These are phyloP conservation scores for Wickerhamiella qilinensis DNA, from an alignment of 805 yeast species.

Conservation along the genomic window DNA sequence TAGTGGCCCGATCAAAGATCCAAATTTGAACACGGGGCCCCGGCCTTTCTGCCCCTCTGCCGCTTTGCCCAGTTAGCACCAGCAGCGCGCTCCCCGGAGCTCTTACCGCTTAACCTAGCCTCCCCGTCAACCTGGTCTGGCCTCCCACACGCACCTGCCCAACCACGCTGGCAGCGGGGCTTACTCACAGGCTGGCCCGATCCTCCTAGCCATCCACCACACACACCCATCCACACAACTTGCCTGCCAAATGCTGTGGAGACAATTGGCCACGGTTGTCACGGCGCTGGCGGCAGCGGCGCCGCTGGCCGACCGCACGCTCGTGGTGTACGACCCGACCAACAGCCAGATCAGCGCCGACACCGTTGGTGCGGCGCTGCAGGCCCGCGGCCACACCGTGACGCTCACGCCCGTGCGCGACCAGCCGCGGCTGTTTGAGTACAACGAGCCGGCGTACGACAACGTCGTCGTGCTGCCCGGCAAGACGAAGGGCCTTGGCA, in stretches of 20 bases:
- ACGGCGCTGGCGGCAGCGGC: constrained; percentile 10
- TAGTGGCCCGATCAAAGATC: too few species aligned
- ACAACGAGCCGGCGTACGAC: constrained; percentile 33
- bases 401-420: constrained; percentile 18
- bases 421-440: constrained; percentile 23
- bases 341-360: constrained; percentile 8
- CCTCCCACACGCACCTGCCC: neutral
- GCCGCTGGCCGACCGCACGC: constrained; percentile 16
- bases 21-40: too few species aligned
- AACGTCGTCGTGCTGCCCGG: constrained; percentile 46
- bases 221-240: neutral
- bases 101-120: neutral
- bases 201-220: neutral
- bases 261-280: neutral
- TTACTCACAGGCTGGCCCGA: too few species aligned
- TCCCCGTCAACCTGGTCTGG: neutral
- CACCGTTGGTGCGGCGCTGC: constrained; percentile 13
- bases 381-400: constrained; percentile 24
- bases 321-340: constrained; percentile 19
- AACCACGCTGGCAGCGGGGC: too few species aligned
- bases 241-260: constrained; percentile 1
- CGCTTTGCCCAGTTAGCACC: too few species aligned
- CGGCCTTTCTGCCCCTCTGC: too few species aligned
- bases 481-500: constrained; percentile 26
- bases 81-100: neutral